Conservation (phyloP, 495 filamentous ascomycete species). For the Tuber aestivum region DNA sequence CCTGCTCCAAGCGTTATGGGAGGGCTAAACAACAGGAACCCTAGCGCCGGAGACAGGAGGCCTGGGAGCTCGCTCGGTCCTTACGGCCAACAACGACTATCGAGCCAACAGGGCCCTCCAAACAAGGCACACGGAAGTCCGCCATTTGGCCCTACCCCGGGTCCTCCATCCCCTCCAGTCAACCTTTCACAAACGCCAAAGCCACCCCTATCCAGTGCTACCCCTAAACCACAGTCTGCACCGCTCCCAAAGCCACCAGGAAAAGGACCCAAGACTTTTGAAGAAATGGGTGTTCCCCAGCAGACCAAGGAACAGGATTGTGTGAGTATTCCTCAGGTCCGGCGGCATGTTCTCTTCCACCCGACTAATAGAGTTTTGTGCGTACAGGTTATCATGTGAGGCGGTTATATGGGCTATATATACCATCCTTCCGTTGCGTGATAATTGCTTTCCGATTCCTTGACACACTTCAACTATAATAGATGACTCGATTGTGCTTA, state of each 20-base stretch:
- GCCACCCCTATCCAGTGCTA: slow-evolving; percentile 37
- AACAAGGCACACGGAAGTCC: slow-evolving; percentile 18
- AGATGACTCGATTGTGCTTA: not conserved
- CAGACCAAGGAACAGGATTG: slow-evolving; percentile 78
- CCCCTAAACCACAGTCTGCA: slow-evolving; percentile 39
- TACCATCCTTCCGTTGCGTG: not conserved
- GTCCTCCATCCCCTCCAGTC: slow-evolving; percentile 32
- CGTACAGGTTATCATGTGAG: slow-evolving; percentile 57
- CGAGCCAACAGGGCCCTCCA: slow-evolving; percentile 32
- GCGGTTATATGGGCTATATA: slow-evolving; percentile 4
- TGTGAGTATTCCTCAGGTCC: slow-evolving; percentile 55
- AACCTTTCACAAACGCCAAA: slow-evolving; percentile 35
- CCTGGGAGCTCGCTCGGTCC: slow-evolving; percentile 28
- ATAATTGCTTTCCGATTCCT: not conserved
- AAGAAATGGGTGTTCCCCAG: slow-evolving; percentile 90
- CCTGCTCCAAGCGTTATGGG: slow-evolving; percentile 18
- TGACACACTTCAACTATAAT: not conserved
- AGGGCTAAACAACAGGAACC: slow-evolving; percentile 16
- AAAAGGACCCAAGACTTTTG: slow-evolving; percentile 91
- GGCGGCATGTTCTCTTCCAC: slow-evolving; percentile 1
- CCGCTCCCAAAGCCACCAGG: slow-evolving; percentile 52
- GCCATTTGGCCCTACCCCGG: slow-evolving; percentile 8
- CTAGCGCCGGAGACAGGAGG: slow-evolving; percentile 15
- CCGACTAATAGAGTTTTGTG: slow-evolving; percentile 20
- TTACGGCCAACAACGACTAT: slow-evolving; percentile 28